phyloP scores from a whole-genome alignment of 805 yeast genomes.

The Hanseniaspora valbyensis region DNA sequence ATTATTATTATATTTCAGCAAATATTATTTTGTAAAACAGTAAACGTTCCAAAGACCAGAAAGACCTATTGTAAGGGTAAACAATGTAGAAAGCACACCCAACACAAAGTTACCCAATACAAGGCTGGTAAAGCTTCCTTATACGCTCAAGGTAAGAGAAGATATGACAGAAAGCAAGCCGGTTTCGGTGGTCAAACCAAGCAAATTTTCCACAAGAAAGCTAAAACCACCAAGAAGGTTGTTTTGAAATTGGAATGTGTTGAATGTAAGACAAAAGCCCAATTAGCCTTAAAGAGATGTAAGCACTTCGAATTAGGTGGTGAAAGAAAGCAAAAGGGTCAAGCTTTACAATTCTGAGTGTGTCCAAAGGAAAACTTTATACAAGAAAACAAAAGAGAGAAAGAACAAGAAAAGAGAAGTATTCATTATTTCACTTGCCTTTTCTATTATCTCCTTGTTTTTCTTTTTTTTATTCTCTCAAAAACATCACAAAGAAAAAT shows the following conservation, averaged over 20 bases:
- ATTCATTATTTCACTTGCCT: no score
- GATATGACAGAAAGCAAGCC: conserved; percentile 99
- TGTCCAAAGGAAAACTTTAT: neutral
- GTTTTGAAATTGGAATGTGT: conserved; percentile 99
- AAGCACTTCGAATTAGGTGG: conserved; percentile 99
- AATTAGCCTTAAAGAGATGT: conserved; percentile 97
- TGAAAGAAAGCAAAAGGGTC: conserved; percentile 99
- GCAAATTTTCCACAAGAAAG: conserved; percentile 99
- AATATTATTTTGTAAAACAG: conserved; percentile 34
- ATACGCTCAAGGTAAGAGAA: conserved; percentile 99
- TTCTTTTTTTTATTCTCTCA: neutral
- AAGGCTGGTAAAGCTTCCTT: conserved; percentile 99
- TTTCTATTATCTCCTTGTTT: no score
- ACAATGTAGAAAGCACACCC: conserved; percentile 98
- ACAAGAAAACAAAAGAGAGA: no score
- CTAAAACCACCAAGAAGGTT: conserved; percentile 99
- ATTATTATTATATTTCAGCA: neutral
- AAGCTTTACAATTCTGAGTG: conserved; percentile 95
- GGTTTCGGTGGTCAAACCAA: conserved; percentile 99
- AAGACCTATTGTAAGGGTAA: conserved; percentile 99
- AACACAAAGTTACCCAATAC: conserved; percentile 99
- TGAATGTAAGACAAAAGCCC: conserved; percentile 96
- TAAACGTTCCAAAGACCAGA: conserved; percentile 99
- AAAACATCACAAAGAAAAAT: neutral
- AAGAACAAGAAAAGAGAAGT: no score